Conservation (phyloP, 257 asterid genomes). For the Thymus quinquecostatus region DNA sequence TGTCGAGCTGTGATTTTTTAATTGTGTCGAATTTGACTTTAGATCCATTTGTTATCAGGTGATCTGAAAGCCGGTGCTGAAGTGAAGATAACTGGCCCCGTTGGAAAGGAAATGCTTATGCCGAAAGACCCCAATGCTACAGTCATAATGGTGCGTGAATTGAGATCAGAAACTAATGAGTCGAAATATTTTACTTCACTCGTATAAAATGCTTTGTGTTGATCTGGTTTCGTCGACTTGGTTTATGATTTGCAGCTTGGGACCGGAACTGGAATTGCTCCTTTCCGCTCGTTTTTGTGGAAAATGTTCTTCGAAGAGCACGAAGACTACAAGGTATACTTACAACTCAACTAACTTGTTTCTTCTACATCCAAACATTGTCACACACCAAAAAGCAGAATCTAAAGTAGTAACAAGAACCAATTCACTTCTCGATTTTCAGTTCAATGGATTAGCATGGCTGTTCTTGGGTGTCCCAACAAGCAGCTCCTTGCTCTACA, state of each 20-base stretch:
- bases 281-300: constrained; percentile 94
- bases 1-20: background rate
- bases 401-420: constrained; percentile 6
- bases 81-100: constrained; percentile 91
- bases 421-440: constrained; percentile 31
- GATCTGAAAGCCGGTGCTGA: constrained; percentile 88
- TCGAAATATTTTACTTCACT: background rate
- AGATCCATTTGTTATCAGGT: constrained; percentile 50
- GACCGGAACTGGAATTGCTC: constrained; percentile 97
- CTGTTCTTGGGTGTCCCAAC: constrained; percentile 99
- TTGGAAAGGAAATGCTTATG: constrained; percentile 98
- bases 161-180: background rate
- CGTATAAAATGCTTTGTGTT: background rate
- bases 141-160: constrained; percentile 59
- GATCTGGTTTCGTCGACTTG: constrained; percentile 27
- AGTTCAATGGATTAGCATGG: constrained; percentile 98
- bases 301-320: constrained; percentile 96
- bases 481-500: constrained; percentile 92
- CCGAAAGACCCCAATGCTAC: constrained; percentile 96
- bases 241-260: constrained; percentile 62
- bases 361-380: background rate
- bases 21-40: background rate
- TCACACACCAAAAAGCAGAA: background rate
- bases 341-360: background rate
- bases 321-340: constrained; percentile 77